Evolutionary conservation across 225 moss, liverwort and hornwort species (phyloP).

Genomic region (Climacium dendroides): DNA sequence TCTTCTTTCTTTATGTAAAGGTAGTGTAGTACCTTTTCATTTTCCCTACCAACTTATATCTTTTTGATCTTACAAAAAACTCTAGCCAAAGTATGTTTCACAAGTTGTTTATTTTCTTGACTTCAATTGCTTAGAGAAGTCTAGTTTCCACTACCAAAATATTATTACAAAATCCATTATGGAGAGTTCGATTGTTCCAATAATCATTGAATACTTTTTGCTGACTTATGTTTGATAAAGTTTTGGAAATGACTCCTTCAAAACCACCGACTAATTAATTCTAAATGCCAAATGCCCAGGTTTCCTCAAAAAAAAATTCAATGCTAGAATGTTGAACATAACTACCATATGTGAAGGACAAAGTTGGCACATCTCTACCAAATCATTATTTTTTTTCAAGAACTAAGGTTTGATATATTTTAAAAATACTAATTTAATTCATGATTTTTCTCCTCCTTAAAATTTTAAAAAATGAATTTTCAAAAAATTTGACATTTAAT

Average conservation of each 20-base stretch:
- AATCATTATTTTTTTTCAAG: not conserved
- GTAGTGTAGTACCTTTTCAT: not conserved
- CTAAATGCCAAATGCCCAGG: not conserved
- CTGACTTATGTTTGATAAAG: not conserved
- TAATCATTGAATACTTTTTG: not conserved
- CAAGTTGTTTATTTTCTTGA: not conserved
- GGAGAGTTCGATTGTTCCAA: no score
- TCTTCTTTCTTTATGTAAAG: no score
- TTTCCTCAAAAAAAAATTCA: not conserved
- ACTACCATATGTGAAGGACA: rapidly evolving
- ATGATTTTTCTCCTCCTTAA: not conserved
- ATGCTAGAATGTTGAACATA: not conserved
- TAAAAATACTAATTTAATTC: no score
- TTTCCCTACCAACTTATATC: not conserved
- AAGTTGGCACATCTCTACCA: no score
- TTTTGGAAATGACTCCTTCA: not conserved
- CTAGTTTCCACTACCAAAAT: rapidly evolving
- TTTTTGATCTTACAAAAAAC: not conserved
- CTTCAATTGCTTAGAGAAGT: not conserved
- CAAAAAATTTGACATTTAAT: no score
- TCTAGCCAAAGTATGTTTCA: not conserved
- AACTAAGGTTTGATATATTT: no score
- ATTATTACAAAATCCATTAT: not conserved
- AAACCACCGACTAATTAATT: rapidly evolving
- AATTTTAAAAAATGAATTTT: not conserved